Base-by-base conservation (phyloP, 2,329 filamentous ascomycete species). In the Colletotrichum orchidophilum region DNA sequence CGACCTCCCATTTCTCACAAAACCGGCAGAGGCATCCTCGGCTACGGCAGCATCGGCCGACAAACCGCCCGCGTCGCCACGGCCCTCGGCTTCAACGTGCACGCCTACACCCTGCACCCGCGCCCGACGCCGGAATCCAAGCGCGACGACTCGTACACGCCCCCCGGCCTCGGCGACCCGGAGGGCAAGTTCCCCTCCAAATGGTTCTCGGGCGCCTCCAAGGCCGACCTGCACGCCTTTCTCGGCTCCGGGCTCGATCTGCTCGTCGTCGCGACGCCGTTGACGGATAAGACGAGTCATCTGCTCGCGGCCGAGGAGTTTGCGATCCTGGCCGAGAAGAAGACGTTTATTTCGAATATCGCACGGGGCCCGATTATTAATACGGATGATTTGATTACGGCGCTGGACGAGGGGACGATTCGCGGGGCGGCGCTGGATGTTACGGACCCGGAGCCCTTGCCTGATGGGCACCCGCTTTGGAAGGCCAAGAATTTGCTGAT, bases 381-480 rank as follows among this genome's bases (percentile, higher is more conserved):
- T 59, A 86, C 84, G 2, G 81, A 86, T 2, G 91, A 89, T 1
- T 78, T 96, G 61, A 86, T 94, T 24, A 83, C 83, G 1, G 91
- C 92, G 0, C 81, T 95, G 12, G 80, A 87, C 21, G 83, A 83
- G 2, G 91, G 92, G 0, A 81, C 95, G 12, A 82, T 86, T 58
- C 77, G 84, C 3, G 93, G 93, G 33, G 94, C 93, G 0, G 93
- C 93, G 1, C 81, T 96, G 50, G 93, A 95, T 77, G 93, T 96
- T 1, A 93, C 93, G 1, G 93, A 95, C 71, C 93, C 93, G 0
- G 94, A 96, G 79, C 94, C 94, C 0, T 78, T 96, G 73, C 92
- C 93, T 0, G 80, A 85, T 2, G 88, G 91, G 5, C 89, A 93
- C 77, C 87, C 88, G 73, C 81, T 96, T 61, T 96, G 93, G 93